phyloP scores from a whole-genome alignment of 257 asterid genomes.

The Jacaranda mimosifolia region DNA sequence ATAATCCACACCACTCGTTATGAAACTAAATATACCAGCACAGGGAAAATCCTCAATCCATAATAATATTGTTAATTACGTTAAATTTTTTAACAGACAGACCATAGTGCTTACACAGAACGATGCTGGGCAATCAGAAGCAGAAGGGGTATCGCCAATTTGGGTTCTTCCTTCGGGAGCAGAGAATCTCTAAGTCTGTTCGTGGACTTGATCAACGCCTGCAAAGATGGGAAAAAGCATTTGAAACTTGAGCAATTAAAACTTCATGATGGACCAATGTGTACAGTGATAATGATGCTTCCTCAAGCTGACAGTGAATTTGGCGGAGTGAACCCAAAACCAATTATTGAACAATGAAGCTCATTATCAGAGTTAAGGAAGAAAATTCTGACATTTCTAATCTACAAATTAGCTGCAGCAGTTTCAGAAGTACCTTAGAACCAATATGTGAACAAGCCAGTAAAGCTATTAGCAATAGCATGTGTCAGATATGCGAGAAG shows the following conservation, averaged over 20 bases:
- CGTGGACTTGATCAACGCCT: conserved; percentile 95
- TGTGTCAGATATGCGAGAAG: background rate
- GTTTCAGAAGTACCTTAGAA: background rate
- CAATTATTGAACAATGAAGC: conserved; percentile 13
- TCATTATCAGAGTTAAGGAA: conserved; percentile 16
- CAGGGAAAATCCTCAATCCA: background rate
- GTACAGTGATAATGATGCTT: background rate
- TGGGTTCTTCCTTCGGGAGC: conserved; percentile 91
- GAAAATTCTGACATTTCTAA: conserved; percentile 9
- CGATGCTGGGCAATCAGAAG: conserved; percentile 96
- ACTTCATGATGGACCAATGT: conserved; percentile 5
- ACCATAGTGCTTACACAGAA: conserved; percentile 69
- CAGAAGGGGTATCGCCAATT: conserved; percentile 92
- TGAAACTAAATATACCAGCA: background rate
- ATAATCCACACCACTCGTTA: background rate
- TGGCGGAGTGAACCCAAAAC: conserved; percentile 17
- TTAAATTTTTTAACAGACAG: background rate
- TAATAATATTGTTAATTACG: conserved; percentile 5
- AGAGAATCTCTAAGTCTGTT: conserved; percentile 94
- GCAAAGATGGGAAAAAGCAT: conserved; percentile 41
- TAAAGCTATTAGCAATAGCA: background rate
- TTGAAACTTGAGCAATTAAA: conserved; percentile 23
- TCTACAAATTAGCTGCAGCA: conserved; percentile 12
- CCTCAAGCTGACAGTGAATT: conserved; percentile 30
- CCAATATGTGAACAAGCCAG: conserved; percentile 1